Conservation (phyloP, 176 grass and related monocot genomes). For the Hordeum marinum region DNA sequence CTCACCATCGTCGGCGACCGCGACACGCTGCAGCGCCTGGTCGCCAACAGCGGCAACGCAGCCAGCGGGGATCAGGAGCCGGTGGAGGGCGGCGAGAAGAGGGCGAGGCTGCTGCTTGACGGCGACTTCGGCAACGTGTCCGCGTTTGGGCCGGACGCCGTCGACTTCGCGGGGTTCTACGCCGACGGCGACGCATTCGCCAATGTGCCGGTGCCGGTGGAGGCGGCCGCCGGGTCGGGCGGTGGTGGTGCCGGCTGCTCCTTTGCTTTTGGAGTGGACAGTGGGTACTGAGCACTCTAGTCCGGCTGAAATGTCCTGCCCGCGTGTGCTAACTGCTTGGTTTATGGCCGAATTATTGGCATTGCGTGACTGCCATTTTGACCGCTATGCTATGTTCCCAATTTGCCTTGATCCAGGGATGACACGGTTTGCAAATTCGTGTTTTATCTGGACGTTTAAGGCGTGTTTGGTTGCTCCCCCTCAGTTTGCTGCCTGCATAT, state of each 20-base stretch:
- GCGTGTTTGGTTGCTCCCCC: too few species aligned
- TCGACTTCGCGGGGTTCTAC: slow-evolving; percentile 42
- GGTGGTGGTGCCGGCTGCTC: slow-evolving; percentile 3
- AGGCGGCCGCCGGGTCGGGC: slow-evolving; percentile 3
- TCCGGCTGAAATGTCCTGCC: background rate
- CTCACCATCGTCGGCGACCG: slow-evolving; percentile 62
- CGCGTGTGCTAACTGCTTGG: background rate
- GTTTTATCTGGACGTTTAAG: too few species aligned
- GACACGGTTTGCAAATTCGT: background rate
- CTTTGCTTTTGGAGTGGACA: slow-evolving; percentile 38
- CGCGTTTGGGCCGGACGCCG: slow-evolving; percentile 22
- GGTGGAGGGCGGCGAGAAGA: slow-evolving; percentile 27
- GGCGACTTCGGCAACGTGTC: background rate
- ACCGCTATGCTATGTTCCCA: background rate
- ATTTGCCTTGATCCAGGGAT: background rate
- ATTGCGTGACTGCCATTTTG: background rate
- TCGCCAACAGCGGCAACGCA: background rate
- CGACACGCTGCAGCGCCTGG: slow-evolving; percentile 47
- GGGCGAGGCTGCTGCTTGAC: slow-evolving; percentile 31
- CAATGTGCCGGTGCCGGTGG: background rate
- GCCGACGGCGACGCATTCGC: background rate
- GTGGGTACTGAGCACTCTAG: slow-evolving; percentile 20
- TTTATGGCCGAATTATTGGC: background rate
- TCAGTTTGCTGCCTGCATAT: too few species aligned
- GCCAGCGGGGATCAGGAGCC: background rate